Evolutionary conservation across 2,329 filamentous ascomycete species (phyloP), one percentile per base, ranked within the genome.

Genomic region (Fusarium piperis): DNA sequence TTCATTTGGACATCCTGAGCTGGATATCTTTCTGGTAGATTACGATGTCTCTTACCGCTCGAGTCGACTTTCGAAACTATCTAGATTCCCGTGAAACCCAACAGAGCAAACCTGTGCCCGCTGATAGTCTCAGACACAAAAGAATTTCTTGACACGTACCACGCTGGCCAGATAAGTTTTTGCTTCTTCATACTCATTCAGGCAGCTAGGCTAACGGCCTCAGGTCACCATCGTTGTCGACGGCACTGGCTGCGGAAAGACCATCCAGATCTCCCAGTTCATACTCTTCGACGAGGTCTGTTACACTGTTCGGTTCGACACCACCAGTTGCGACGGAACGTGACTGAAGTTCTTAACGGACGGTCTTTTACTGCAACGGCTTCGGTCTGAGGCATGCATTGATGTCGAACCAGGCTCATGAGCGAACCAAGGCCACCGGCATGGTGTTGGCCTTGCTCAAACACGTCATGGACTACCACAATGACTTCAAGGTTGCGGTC

Each of bases 251-350:
- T 66, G 51, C 0, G 70, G 72, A 23, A 76, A 74, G 64, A 67
- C 65, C 4, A 75, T 68, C 1, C 64, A 76, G 36, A 32, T 74
- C 18, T 68, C 66, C 0, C 68, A 76, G 30, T 32, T 68, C 10
- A 30, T 70, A 9, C 15, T 68, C 0, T 65, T 65, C 32, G 65
- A 69, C 18, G 67, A 68, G n/a, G 94, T 97, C 38, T 94, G 94
- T n/a, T 97, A 97, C 78, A 90, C 91, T 76, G 94, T 97, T 78
- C 92, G 95, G 79, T 91, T 91, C 65, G 95, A 93, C 0, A 92
- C 89, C 78, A 35, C n/a, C 16, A 58, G 44, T 1, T n/a, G 26
- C 7, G 53, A 57, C 39, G 48, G 52, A 36, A 70, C 68, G 5
- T 58, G 59, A 13, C 55, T 73, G 7, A 20, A 9, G 12, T 71